Base-by-base conservation (phyloP, 345 rosid genomes). In the Populus simonii region DNA sequence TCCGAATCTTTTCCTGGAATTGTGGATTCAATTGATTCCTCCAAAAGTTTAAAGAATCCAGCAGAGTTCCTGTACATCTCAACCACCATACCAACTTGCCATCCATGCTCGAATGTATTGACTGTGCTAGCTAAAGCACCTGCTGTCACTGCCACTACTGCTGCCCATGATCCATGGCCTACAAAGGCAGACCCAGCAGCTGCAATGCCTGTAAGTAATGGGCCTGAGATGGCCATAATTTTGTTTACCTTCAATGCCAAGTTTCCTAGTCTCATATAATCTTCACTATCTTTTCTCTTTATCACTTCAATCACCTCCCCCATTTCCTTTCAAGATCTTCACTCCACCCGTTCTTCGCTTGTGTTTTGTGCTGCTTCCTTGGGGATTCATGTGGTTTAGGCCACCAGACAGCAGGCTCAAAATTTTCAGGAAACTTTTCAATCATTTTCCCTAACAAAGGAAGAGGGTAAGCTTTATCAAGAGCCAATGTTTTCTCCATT, bases 31-130 rank as follows among this genome's bases (percentile, higher is more conserved):
- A 87, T 81, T 2, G 84, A 74, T 67, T 82, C 86, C 67, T 79
- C 87, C 75, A 84, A 12, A 4, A 81, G 80, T 4, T 38, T 12
- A 36, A 89, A 83, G 81, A 78, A 84, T 13, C 90, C 92, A 1
- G 86, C 85, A 69, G 81, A 79, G 80, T 85, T 84, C 62, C 89
- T 83, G 74, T 89, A 89, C 88, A 89, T 87, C 76, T 89, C 92
- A 17, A 89, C 55, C 71, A 87, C 90, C 90, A 87, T 89, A 7
- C 92, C 92, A 1, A 89, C 85, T 75, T 89, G 92, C 6, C 74
- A 85, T 0, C 85, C 90, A 20, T 89, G 90, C 73, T 89, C 90
- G 1, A 87, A 71, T 3, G 82, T 72, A 61, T 84, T 87, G 5
- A 87, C 84, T 3, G 73, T 49, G 9, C 63, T 53, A 12, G 88